phyloP scores from a whole-genome alignment of 352 stramenopile genomes.

The Pythium guiyangense region DNA sequence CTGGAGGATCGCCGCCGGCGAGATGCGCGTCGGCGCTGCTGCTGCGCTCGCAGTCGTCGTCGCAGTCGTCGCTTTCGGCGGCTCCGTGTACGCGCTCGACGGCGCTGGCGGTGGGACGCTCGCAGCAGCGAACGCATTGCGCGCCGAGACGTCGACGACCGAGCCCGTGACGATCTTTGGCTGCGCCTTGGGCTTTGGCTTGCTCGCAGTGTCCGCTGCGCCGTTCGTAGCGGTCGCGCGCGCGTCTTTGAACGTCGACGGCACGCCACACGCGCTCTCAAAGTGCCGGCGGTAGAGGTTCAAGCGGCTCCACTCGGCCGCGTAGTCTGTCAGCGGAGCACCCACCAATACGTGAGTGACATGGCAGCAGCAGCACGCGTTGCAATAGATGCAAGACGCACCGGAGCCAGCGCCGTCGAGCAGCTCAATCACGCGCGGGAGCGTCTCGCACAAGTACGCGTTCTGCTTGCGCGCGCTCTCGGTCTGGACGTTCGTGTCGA shows the following conservation, averaged over 20 bases:
- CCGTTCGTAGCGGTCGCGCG: constrained; percentile 10
- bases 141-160: constrained; percentile 13
- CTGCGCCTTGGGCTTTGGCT: neutral
- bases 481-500: constrained; percentile 70
- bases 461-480: constrained; percentile 64
- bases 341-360: neutral
- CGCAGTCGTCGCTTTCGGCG: constrained; percentile 5
- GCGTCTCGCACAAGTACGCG: constrained; percentile 50
- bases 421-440: constrained; percentile 58
- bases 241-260: constrained; percentile 42
- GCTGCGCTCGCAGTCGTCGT: constrained; percentile 9
- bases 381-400: constrained; percentile 13
- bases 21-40: constrained; percentile 13
- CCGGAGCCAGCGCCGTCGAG: constrained; percentile 57
- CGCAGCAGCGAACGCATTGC: constrained; percentile 14
- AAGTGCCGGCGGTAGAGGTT: constrained; percentile 80
- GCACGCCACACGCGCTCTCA: constrained; percentile 64
- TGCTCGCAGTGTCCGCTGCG: neutral
- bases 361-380: neutral
- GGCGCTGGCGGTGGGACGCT: constrained; percentile 1
- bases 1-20: constrained; percentile 41
- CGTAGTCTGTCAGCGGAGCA: constrained; percentile 37
- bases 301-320: constrained; percentile 64
- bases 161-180: constrained; percentile 9
- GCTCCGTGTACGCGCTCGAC: constrained; percentile 2